phyloP scores from a whole-genome alignment of 352 stramenopile species.

The Globisporangium uncinulatum region DNA sequence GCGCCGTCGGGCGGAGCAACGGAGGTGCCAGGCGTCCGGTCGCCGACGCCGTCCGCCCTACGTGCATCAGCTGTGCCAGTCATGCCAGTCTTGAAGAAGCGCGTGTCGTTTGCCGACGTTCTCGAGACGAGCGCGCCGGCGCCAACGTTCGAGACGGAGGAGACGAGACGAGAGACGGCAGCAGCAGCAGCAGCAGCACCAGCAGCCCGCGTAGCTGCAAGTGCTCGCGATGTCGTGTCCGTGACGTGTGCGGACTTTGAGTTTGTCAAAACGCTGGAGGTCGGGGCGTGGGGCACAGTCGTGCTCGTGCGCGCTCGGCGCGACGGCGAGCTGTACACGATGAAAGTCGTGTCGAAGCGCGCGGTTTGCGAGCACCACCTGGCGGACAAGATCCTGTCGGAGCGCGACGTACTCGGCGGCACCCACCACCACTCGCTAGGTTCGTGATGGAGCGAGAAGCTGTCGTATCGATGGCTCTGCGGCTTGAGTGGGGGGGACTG shows the following conservation, averaged over 20 bases:
- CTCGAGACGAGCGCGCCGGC: neutral
- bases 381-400: slow-evolving; percentile 56
- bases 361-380: slow-evolving; percentile 45
- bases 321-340: slow-evolving; percentile 61
- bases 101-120: slow-evolving; percentile 13
- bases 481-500: neutral
- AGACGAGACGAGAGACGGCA: neutral
- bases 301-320: slow-evolving; percentile 58
- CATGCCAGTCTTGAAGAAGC: slow-evolving; percentile 6
- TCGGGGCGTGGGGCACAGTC: slow-evolving; percentile 84
- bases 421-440: slow-evolving; percentile 62
- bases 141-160: neutral
- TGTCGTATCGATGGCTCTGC: no score
- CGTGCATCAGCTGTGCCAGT: neutral
- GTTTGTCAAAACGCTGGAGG: slow-evolving; percentile 84
- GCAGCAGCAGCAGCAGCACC: no score
- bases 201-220: no score
- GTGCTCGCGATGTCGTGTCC: neutral
- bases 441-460: slow-evolving; percentile 6
- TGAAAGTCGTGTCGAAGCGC: slow-evolving; percentile 71
- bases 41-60: no score
- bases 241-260: slow-evolving; percentile 72
- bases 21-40: no score
- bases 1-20: neutral
- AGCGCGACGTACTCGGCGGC: slow-evolving; percentile 69